Evolutionary conservation across 345 rosid genomes (phyloP), one percentile per base, ranked within the genome.

Genomic region (Ailanthus altissimus): DNA sequence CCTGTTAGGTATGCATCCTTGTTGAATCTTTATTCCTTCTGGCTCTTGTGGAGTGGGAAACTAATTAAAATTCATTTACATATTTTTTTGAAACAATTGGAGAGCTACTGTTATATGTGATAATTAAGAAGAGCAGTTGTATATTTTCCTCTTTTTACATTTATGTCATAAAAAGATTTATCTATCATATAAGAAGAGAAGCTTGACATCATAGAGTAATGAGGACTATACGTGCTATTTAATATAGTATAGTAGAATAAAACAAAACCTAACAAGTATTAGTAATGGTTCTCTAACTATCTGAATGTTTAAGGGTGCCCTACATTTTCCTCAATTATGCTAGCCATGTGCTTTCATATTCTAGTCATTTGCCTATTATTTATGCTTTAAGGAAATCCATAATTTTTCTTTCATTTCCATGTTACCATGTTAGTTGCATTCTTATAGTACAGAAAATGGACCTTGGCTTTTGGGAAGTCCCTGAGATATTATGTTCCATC

Each of bases 1-100:
- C 85, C 93, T 78, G 66, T 75, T 68, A 93, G 98, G 98, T 95
- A 88, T 38, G 40, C 47, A 42, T 47, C 45, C 70, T 68, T 73
- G 10, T 43, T 49, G 36, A 20, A 13, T 36, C 54, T 71, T n/a
- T 45, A 32, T 40, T 26, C 23, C 75, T 56, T 73, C 7, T 73
- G 32, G 79, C 49, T 45, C 50, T 14, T 64, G 49, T 51, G 72
- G 60, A 26, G 49, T 51, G 28, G 51, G 63, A 74, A 80, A 66
- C 56, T n/a, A 47, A 43, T 45, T 43, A 43, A 32, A 43, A 66
- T 23, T 66, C n/a, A 25, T 67, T 21, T 40, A 38, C n/a, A 63
- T n/a, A 63, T 16, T 62, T 62, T 21, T 62, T 42, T 62, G 66
- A 62, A 32, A 32, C 21, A 32, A 40, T 25, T 4, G 16, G 70